Evolutionary conservation across 2,329 filamentous ascomycete species (phyloP).

Genomic region (Apiospora phragmitis): DNA sequence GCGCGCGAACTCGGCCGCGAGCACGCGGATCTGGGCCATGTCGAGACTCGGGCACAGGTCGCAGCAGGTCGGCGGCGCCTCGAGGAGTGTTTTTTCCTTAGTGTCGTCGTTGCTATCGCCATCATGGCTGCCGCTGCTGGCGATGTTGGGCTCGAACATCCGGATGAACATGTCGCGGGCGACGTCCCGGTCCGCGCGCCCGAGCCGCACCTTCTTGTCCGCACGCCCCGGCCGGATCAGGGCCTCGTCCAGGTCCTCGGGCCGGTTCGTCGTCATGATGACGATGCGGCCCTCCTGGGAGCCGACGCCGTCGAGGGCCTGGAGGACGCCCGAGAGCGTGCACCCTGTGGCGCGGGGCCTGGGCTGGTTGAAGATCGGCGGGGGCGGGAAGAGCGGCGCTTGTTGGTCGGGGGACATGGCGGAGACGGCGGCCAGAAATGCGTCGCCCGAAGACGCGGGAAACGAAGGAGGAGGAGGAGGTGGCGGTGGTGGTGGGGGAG

Average conservation of each 20-base stretch:
- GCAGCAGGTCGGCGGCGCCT: not conserved
- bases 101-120: too few species aligned
- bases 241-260: constrained; percentile 8
- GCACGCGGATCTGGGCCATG: not conserved
- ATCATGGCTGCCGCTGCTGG: not conserved
- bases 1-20: not conserved
- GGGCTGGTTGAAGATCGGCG: not conserved
- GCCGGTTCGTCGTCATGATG: constrained; percentile 8
- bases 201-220: not conserved
- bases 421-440: not conserved
- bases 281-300: constrained; percentile 8
- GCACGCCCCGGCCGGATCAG: not conserved
- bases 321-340: not conserved
- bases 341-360: not conserved
- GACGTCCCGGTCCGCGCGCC: not conserved
- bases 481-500: not conserved
- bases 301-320: constrained; percentile 4
- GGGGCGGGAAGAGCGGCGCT: not conserved
- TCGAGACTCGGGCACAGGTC: not conserved
- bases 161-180: constrained; percentile 8
- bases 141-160: constrained; percentile 3
- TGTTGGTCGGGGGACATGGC: not conserved
- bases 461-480: not conserved
- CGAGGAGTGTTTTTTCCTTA: too few species aligned
- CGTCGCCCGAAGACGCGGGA: not conserved